Conservation (phyloP, 495 filamentous ascomycete species). For the Aspergillus nanangensis region DNA sequence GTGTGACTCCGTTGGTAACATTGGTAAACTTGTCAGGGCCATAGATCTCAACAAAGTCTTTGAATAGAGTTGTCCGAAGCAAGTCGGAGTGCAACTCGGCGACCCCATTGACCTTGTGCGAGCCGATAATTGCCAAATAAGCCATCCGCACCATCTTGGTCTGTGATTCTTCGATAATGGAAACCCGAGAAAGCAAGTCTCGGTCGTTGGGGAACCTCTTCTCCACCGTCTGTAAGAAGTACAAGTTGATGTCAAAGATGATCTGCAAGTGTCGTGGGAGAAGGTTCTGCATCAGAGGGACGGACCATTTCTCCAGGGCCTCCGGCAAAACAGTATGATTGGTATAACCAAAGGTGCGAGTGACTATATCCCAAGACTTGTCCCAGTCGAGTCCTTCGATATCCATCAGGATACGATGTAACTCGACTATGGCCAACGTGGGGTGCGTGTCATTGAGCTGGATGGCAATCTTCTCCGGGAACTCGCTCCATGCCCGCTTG, state of each 20-base stretch:
- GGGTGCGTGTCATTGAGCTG: conserved; percentile 98
- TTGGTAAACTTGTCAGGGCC: conserved; percentile 97
- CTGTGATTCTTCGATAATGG: conserved; percentile 94
- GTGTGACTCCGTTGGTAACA: conserved; percentile 96
- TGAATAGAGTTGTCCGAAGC: conserved; percentile 98
- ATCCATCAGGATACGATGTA: conserved; percentile 89
- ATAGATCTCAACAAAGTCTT: conserved; percentile 92
- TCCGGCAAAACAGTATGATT: conserved; percentile 98
- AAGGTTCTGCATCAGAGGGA: conserved; percentile 84
- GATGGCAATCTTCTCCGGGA: conserved; percentile 92
- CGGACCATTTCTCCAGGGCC: conserved; percentile 97
- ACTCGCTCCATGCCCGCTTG: conserved; percentile 83
- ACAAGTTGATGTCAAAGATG: conserved; percentile 97
- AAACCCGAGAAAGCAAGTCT: conserved; percentile 78
- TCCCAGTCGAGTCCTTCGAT: conserved; percentile 90
- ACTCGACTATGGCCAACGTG: conserved; percentile 90
- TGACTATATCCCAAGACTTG: conserved; percentile 81
- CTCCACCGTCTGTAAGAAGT: conserved; percentile 87
- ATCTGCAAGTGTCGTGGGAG: conserved; percentile 94
- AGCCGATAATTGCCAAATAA: conserved; percentile 88
- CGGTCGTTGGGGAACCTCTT: conserved; percentile 83
- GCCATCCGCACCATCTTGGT: conserved; percentile 99
- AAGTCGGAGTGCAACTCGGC: conserved; percentile 96
- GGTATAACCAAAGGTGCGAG: conserved; percentile 84
- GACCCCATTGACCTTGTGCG: conserved; percentile 98